Evolutionary conservation across 768 basidiomycete species (phyloP).

Genomic region (Suillus hirtellus): DNA sequence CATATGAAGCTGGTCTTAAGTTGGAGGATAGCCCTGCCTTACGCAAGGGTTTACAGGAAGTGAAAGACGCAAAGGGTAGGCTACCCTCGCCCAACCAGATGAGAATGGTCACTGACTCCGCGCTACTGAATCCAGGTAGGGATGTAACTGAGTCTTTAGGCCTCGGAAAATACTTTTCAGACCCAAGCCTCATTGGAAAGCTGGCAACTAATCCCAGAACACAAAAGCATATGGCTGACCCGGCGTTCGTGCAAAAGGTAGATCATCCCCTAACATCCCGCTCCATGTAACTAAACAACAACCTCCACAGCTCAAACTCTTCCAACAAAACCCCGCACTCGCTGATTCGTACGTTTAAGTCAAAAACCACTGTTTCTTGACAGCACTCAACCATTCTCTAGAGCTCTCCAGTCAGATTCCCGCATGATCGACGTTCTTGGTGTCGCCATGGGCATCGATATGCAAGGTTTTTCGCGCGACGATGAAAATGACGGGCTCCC

Average conservation of each 20-base stretch:
- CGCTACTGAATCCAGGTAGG: slow-evolving; percentile 26
- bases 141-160: slow-evolving; percentile 51
- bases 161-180: slow-evolving; percentile 75
- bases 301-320: slow-evolving; percentile 51
- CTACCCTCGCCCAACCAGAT: not conserved
- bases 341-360: slow-evolving; percentile 50
- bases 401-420: slow-evolving; percentile 67
- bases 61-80: slow-evolving; percentile 79
- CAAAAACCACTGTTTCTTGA: not conserved
- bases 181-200: slow-evolving; percentile 82
- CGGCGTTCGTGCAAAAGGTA: slow-evolving; percentile 75
- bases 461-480: slow-evolving; percentile 81
- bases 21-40: slow-evolving; percentile 81
- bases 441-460: slow-evolving; percentile 89
- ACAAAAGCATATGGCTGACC: slow-evolving; percentile 79
- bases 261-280: slow-evolving; percentile 1
- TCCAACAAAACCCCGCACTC: slow-evolving; percentile 68
- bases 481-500: slow-evolving; percentile 85
- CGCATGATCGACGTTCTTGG: slow-evolving; percentile 95
- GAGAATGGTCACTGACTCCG: not conserved
- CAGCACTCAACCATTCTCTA: slow-evolving; percentile 18
- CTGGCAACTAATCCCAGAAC: slow-evolving; percentile 88
- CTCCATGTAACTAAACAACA: not conserved
- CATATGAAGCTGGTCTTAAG: slow-evolving; percentile 81
- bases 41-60: slow-evolving; percentile 87